A percentile compares a stretch with the other conserved stretches of the same genome.
phyloP scores from a whole-genome alignment of 108 stramenopile species.

The Skeletonema costatum region DNA sequence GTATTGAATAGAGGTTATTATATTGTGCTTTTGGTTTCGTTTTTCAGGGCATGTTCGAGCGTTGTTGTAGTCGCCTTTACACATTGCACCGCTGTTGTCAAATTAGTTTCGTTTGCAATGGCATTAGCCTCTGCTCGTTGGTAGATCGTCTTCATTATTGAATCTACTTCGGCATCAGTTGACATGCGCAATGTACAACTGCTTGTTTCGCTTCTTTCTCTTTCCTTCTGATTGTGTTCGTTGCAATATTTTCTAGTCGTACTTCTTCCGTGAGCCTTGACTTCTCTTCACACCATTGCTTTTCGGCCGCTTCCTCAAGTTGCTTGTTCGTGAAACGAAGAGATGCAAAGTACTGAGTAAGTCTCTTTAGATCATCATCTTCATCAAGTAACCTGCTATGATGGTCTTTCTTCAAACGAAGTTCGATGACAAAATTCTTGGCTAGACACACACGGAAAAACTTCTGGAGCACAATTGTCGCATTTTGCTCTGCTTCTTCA shows the following conservation, averaged over 20 bases:
- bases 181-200: neutral
- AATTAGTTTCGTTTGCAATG: neutral
- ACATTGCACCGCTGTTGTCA: neutral
- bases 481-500: neutral
- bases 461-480: neutral
- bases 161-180: neutral
- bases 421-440: neutral
- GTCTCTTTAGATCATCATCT: neutral
- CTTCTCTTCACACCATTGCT: neutral
- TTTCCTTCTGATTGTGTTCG: neutral
- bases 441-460: neutral
- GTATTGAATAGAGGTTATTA: neutral
- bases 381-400: neutral
- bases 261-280: neutral
- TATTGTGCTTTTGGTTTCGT: neutral
- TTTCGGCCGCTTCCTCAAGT: neutral
- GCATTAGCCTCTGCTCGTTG: conserved; percentile 21
- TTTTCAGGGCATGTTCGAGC: neutral
- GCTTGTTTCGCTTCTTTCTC: neutral
- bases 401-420: neutral
- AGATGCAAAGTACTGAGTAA: neutral
- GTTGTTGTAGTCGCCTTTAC: neutral
- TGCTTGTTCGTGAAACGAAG: neutral
- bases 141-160: conserved; percentile 22
- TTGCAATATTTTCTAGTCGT: neutral